Evolutionary conservation across 1,139 yeast species (phyloP), one percentile per base, ranked within the genome.

Genomic region (Taphrina deformans): DNA sequence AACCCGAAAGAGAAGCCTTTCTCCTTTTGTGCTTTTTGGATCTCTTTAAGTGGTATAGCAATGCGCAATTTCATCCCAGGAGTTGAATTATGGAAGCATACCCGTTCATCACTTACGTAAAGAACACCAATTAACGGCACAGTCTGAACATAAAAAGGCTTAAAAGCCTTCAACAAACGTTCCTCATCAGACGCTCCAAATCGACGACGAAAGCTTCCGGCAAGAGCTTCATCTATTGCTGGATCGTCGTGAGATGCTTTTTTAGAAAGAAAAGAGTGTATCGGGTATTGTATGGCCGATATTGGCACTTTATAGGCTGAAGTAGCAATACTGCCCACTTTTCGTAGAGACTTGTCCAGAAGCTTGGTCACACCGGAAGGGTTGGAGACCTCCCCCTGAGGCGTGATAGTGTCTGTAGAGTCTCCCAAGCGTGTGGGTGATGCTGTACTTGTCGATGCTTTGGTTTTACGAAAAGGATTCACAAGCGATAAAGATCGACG

Each of bases 101-200:
- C 73, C 68, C 81, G 84, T 41, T 79, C 80, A 27, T 81, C 79
- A 0, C 96, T 89, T 21, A 92, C 73, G 72, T 90, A 90, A 2
- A 92, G 73, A 72, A 89, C 89, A 2, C 98, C 98, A 75, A 88
- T 89, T 3, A 87, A 79, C 0, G 97, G 96, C 18, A 89, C 76
- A 1, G 88, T 82, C 69, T 88, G 83, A 68, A 83, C 85, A 31
- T 91, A 75, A 74, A 89, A 89, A 6, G 88, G 82, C 72, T 83
- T 86, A 72, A 89, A 92, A 0, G 90, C 81, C 0, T 96, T 86
- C 0, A 86, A 75, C 65, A 92, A 77, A 6, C 74, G 74, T 55
- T 83, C 85, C 1, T 79, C 75, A 0, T 79, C 80, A 6, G 81
- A 78, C 12, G 90, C 76, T 0, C 93, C 84, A 72, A 92, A 92